phyloP scores from a whole-genome alignment of 306 rosid species.

The Medicago lupulina region DNA sequence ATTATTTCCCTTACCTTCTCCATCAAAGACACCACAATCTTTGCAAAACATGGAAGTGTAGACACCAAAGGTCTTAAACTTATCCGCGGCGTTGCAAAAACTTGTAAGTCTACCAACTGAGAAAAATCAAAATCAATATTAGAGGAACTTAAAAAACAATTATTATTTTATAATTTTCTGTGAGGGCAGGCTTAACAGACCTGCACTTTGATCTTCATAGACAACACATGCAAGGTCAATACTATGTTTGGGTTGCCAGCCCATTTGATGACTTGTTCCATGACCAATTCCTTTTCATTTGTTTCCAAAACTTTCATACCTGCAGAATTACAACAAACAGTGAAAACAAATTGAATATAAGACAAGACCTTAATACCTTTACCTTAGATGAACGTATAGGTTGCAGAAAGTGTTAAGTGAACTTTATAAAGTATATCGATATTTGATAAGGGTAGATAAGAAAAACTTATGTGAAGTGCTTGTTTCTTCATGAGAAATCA shows the following conservation, averaged over 20 bases:
- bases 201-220: slow-evolving; percentile 70
- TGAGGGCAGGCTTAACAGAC: slow-evolving; percentile 52
- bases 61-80: slow-evolving; percentile 88
- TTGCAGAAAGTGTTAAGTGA: background rate
- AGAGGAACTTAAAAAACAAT: slow-evolving; percentile 8
- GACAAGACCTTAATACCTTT: background rate
- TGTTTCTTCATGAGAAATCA: background rate
- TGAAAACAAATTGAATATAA: background rate
- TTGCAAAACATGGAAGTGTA: slow-evolving; percentile 90
- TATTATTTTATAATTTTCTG: slow-evolving; percentile 29
- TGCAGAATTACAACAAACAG: slow-evolving; percentile 44
- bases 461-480: background rate
- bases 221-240: slow-evolving; percentile 57
- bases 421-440: background rate
- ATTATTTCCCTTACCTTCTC: slow-evolving; percentile 68
- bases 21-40: slow-evolving; percentile 74
- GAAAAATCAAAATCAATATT: slow-evolving; percentile 39
- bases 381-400: background rate
- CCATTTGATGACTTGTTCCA: slow-evolving; percentile 87
- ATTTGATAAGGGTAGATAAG: no score
- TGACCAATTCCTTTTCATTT: slow-evolving; percentile 83
- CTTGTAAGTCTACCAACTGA: slow-evolving; percentile 86
- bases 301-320: slow-evolving; percentile 81
- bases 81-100: slow-evolving; percentile 72
- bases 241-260: slow-evolving; percentile 85